phyloP scores from a whole-genome alignment of 1,139 yeast genomes.

The Kodamaea suecica region DNA sequence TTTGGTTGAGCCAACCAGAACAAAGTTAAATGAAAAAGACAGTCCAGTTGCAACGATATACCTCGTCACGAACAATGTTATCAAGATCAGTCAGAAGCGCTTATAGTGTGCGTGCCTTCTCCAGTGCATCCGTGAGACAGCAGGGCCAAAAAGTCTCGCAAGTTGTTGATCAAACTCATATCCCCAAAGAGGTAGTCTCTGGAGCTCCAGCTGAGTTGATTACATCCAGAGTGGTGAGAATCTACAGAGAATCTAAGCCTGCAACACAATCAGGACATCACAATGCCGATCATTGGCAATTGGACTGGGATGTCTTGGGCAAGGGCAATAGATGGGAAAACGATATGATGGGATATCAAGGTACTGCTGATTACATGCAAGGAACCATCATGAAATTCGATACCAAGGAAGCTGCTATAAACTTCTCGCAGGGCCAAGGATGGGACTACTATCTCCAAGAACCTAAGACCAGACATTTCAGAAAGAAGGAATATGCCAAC shows the following conservation, averaged over 20 bases:
- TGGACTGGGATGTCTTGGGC: conserved; percentile 81
- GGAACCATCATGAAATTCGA: conserved; percentile 77
- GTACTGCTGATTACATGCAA: conserved; percentile 82
- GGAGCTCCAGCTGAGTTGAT: conserved; percentile 77
- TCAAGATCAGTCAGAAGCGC: conserved; percentile 21
- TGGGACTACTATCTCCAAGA: conserved; percentile 85
- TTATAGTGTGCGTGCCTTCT: conserved; percentile 18
- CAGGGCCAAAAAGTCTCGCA: conserved; percentile 15
- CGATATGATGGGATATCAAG: conserved; percentile 83
- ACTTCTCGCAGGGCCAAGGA: conserved; percentile 80
- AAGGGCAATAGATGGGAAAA: conserved; percentile 88
- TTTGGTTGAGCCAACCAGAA: conserved; percentile 22
- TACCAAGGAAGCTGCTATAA: conserved; percentile 71
- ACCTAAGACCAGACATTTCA: conserved; percentile 71
- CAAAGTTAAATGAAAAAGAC: conserved; percentile 9
- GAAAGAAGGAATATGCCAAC: conserved; percentile 70
- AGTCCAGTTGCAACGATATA: too few species aligned
- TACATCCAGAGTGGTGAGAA: conserved; percentile 68
- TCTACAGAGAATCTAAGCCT: conserved; percentile 72
- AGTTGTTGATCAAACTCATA: conserved; percentile 24
- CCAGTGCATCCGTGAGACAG: conserved; percentile 17
- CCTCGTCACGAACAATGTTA: conserved; percentile 22
- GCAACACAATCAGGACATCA: conserved; percentile 77
- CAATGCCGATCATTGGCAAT: conserved; percentile 61
- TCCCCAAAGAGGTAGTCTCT: conserved; percentile 56